These are phyloP conservation scores for Paxillus rubicundulus DNA, from an alignment of 768 basidiomycete species.

Conservation along the genomic window DNA sequence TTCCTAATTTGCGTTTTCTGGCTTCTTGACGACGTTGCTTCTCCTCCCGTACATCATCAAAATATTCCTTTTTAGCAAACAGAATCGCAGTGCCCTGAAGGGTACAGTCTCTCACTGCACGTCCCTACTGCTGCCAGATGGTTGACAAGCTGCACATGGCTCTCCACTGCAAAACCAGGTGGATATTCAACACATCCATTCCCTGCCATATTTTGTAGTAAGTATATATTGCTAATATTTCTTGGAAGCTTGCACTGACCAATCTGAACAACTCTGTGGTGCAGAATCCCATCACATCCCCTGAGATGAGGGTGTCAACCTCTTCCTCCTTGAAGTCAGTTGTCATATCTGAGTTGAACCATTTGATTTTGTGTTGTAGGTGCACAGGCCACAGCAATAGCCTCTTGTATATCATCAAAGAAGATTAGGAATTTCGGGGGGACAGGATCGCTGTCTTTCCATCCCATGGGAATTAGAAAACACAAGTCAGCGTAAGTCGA, in stretches of 20 bases:
- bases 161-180: conserved; percentile 35
- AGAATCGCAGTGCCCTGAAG: not conserved
- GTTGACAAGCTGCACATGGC: conserved; percentile 23
- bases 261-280: conserved; percentile 37
- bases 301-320: conserved; percentile 5
- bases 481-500: conserved; percentile 24
- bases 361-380: conserved; percentile 16
- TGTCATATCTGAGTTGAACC: conserved; percentile 30
- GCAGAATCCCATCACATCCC: conserved; percentile 23
- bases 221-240: not conserved
- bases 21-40: not conserved
- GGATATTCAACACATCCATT: conserved; percentile 34
- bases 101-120: not conserved
- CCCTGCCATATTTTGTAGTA: conserved; percentile 24
- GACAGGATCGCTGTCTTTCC: not conserved
- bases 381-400: not conserved
- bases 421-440: conserved; percentile 15
- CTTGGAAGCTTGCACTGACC: conserved; percentile 24
- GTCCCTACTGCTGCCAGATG: conserved; percentile 8
- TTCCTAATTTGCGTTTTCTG: not conserved
- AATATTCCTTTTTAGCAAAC: conserved; percentile 1
- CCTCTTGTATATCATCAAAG: conserved; percentile 12
- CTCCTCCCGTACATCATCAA: not conserved
- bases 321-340: conserved; percentile 14
- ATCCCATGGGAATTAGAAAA: conserved; percentile 18